Percentiles rank a stretch among this genome's conserved stretches.
Conservation (phyloP, 306 rosid genomes). For the Dalbergia cultrata region DNA sequence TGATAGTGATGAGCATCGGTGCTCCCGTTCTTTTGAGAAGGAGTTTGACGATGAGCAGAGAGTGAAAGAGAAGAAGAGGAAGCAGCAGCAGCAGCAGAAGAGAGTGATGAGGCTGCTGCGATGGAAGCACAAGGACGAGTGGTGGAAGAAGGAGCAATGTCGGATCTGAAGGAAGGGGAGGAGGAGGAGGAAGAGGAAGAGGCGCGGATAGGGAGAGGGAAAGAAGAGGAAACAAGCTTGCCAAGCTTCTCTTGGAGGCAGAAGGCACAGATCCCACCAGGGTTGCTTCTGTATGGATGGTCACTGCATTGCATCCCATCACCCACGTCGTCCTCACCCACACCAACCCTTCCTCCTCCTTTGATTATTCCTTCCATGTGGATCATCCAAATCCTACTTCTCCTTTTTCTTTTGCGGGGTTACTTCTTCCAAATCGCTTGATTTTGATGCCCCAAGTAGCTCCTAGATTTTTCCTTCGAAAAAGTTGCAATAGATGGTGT, state of each 20-base stretch:
- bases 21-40: constrained; percentile 16
- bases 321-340: constrained; percentile 68
- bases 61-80: constrained; percentile 43
- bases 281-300: constrained; percentile 83
- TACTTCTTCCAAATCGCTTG: not conserved
- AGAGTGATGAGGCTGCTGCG: not conserved
- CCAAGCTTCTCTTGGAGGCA: constrained; percentile 98
- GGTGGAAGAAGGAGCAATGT: constrained; percentile 37
- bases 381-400: constrained; percentile 15
- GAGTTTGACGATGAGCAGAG: constrained; percentile 39
- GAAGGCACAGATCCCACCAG: constrained; percentile 95
- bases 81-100: not conserved
- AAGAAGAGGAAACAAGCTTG: constrained; percentile 84
- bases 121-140: constrained; percentile 11
- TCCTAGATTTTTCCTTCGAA: not conserved
- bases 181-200: constrained; percentile 70
- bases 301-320: constrained; percentile 93
- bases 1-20: constrained; percentile 34
- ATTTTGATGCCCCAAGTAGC: not conserved
- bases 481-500: not conserved
- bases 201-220: constrained; percentile 71
- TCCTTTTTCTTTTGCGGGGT: not conserved
- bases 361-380: constrained; percentile 56
- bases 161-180: constrained; percentile 87
- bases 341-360: constrained; percentile 58